These are phyloP conservation scores for Ustilago cynodontis DNA, from an alignment of 1,284 basidiomycete species.

Conservation along the genomic window DNA sequence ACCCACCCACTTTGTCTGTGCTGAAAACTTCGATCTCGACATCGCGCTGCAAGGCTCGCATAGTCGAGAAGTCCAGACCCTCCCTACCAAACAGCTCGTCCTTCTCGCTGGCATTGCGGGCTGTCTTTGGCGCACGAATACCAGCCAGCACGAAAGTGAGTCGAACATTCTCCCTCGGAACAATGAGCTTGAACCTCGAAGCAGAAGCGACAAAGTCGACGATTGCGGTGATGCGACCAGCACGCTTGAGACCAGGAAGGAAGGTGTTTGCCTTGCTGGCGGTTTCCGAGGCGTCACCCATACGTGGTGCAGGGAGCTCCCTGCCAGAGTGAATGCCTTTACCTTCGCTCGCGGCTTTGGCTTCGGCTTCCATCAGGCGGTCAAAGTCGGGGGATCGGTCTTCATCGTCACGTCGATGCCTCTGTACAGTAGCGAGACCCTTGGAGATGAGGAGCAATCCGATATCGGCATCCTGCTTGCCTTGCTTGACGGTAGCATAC, in stretches of 20 bases:
- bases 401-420: constrained; percentile 93
- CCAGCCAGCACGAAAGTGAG: constrained; percentile 68
- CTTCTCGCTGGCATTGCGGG: constrained; percentile 81
- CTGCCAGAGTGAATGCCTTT: constrained; percentile 94
- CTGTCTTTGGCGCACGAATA: constrained; percentile 71
- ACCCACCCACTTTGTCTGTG: constrained; percentile 93
- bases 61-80: constrained; percentile 82
- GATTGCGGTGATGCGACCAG: constrained; percentile 83
- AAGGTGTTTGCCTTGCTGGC: constrained; percentile 73
- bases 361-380: constrained; percentile 91
- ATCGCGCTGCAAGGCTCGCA: constrained; percentile 90
- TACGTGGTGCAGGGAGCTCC: constrained; percentile 77
- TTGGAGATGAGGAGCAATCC: constrained; percentile 93
- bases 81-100: constrained; percentile 89
- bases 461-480: constrained; percentile 75
- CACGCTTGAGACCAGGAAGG: constrained; percentile 89
- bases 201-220: constrained; percentile 87
- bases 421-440: constrained; percentile 87
- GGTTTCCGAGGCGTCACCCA: constrained; percentile 83
- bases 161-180: constrained; percentile 59
- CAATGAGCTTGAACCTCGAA: constrained; percentile 60
- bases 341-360: constrained; percentile 81
- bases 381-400: constrained; percentile 94
- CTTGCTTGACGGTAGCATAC: constrained; percentile 61
- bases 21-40: constrained; percentile 91